Conservation (phyloP, 75 land plant genomes). For the Cunninghamia lanceolata region DNA sequence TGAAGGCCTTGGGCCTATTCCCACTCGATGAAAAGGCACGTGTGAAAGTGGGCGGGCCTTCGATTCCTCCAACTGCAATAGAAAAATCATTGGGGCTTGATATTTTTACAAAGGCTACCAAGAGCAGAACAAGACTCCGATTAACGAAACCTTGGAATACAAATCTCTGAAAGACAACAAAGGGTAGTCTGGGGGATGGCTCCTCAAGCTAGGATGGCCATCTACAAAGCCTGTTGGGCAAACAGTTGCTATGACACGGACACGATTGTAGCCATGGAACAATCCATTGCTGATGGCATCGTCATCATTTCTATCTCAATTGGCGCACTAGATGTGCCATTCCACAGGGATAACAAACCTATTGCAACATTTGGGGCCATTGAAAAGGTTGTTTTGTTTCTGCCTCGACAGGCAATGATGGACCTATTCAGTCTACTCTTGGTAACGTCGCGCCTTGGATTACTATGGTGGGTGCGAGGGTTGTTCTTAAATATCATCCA, state of each 20-base stretch:
- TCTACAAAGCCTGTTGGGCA: conserved; percentile 34
- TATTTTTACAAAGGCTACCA: conserved; percentile 63
- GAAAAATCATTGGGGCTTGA: conserved; percentile 65
- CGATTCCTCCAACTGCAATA: conserved; percentile 37
- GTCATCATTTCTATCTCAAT: conserved; percentile 14
- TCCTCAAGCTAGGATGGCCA: conserved; percentile 16
- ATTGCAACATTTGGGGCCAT: conserved; percentile 15
- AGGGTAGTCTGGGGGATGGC: conserved; percentile 27
- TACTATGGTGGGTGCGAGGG: conserved; percentile 21
- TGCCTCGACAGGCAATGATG: conserved; percentile 23
- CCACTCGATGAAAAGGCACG: conserved; percentile 54
- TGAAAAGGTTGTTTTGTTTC: conserved; percentile 9
- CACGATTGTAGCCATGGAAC: conserved; percentile 25
- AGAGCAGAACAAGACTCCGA: background rate
- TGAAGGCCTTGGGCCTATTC: conserved; percentile 36
- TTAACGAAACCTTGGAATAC: conserved; percentile 4
- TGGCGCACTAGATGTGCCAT: background rate
- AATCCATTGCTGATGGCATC: conserved; percentile 30
- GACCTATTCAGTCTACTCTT: conserved; percentile 13
- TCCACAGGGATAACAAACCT: conserved; percentile 8
- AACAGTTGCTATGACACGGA: conserved; percentile 1
- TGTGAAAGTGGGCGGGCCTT: conserved; percentile 53
- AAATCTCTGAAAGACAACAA: conserved; percentile 15
- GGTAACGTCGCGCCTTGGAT: conserved; percentile 25
- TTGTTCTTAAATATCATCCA: no score